phyloP scores from a whole-genome alignment of 2,329 filamentous ascomycete species.

The Stagonosporopsis tanaceti region DNA sequence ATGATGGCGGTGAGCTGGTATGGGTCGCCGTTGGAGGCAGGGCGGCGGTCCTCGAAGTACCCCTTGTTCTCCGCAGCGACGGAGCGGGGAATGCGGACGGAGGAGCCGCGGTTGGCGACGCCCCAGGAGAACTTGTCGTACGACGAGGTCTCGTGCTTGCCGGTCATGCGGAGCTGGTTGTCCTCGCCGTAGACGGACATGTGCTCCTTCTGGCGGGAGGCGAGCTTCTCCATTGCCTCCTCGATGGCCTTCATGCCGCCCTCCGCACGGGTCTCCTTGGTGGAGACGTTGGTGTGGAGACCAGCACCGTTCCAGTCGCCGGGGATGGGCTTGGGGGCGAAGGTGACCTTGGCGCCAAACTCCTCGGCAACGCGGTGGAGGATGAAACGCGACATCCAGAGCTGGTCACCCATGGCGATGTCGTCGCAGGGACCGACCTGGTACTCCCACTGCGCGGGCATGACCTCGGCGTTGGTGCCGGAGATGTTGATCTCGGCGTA shows the following conservation, averaged over 20 bases:
- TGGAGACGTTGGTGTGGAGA: constrained; percentile 94
- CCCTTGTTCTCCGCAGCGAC: constrained; percentile 87
- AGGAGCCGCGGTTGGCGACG: constrained; percentile 93
- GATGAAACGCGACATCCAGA: constrained; percentile 92
- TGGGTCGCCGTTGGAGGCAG: constrained; percentile 84
- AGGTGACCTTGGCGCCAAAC: constrained; percentile 93
- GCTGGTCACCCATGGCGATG: constrained; percentile 91
- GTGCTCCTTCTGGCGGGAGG: constrained; percentile 60
- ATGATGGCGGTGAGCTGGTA: constrained; percentile 86
- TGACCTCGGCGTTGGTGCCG: constrained; percentile 98
- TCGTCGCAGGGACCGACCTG: constrained; percentile 91
- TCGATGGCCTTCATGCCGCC: constrained; percentile 97
- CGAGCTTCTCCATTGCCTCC: constrained; percentile 68
- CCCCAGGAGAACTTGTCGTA: constrained; percentile 95
- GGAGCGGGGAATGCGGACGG: constrained; percentile 89
- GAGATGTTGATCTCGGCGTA: constrained; percentile 93
- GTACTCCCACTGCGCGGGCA: constrained; percentile 98
- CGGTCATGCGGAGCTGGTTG: constrained; percentile 93
- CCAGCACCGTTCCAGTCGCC: constrained; percentile 98
- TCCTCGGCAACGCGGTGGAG: constrained; percentile 93
- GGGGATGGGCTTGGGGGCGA: constrained; percentile 93
- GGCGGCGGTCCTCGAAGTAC: constrained; percentile 79
- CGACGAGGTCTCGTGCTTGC: constrained; percentile 89
- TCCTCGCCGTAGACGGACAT: constrained; percentile 95
- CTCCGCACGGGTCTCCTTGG: constrained; percentile 84